These are phyloP conservation scores for Neckera pumila DNA, from an alignment of 225 moss, liverwort and hornwort species.

Conservation along the genomic window DNA sequence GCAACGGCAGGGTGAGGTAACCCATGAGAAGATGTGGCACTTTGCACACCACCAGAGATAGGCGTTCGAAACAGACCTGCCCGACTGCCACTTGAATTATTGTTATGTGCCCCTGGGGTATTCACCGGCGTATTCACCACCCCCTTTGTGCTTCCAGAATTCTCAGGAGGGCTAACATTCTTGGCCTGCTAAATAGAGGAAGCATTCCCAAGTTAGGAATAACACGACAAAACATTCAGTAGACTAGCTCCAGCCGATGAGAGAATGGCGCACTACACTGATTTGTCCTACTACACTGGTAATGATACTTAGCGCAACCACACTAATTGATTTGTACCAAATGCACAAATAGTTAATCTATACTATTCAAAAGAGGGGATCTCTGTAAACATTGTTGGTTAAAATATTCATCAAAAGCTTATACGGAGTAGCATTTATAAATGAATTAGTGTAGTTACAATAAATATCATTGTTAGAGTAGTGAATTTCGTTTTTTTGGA, in stretches of 20 bases:
- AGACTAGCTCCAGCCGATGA: neutral
- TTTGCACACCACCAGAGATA: conserved; percentile 95
- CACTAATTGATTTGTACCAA: neutral
- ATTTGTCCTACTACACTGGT: neutral
- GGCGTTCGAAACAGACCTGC: conserved; percentile 90
- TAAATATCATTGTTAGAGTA: neutral
- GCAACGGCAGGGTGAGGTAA: conserved; percentile 86
- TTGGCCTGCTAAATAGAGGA: conserved; percentile 11
- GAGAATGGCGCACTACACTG: neutral
- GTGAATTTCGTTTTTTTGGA: neutral
- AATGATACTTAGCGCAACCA: neutral
- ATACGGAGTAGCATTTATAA: neutral
- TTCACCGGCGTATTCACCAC: conserved; percentile 1
- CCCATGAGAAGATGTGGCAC: conserved; percentile 90
- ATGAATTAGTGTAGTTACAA: no score
- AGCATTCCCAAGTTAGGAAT: neutral
- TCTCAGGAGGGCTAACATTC: conserved; percentile 14
- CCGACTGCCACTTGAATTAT: conserved; percentile 45
- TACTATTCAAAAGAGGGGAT: neutral
- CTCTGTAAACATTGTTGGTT: neutral
- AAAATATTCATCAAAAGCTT: neutral
- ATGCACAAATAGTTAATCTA: neutral
- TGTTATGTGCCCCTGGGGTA: neutral
- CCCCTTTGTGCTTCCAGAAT: conserved; percentile 14
- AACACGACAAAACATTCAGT: neutral